Evolutionary conservation across 495 filamentous ascomycete species (phyloP).

Genomic region (Clohesyomyces aquaticus): DNA sequence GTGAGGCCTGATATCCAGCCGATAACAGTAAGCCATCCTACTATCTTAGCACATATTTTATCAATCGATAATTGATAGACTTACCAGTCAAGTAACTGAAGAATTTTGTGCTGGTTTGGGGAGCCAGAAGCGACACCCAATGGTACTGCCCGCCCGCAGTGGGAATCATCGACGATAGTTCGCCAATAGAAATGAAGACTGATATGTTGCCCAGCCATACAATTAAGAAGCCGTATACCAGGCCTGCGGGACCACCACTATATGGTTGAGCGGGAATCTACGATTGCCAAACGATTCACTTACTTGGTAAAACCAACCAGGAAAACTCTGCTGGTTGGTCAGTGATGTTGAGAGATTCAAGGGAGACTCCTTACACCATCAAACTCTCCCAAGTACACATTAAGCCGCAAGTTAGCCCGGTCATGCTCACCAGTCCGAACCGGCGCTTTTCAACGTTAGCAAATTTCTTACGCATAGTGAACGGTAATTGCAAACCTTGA

Average conservation of each 20-base stretch:
- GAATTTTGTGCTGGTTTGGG: constrained; percentile 24
- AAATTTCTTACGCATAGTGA: not conserved
- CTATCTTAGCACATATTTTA: constrained; percentile 29
- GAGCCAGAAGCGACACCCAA: constrained; percentile 40
- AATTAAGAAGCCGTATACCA: constrained; percentile 32
- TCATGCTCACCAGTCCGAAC: constrained; percentile 35
- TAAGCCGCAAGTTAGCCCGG: constrained; percentile 29
- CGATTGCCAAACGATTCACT: not conserved
- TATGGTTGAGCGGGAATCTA: not conserved
- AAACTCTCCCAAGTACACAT: constrained; percentile 37
- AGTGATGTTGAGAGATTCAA: not conserved
- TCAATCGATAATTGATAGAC: not conserved
- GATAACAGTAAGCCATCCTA: constrained; percentile 61
- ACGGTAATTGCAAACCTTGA: constrained; percentile 21
- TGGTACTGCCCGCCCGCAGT: constrained; percentile 45
- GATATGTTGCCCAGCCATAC: constrained; percentile 31
- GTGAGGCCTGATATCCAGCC: constrained; percentile 66
- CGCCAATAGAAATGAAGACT: constrained; percentile 28
- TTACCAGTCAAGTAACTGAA: constrained; percentile 36
- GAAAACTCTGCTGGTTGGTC: constrained; percentile 17
- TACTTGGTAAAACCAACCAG: constrained; percentile 26
- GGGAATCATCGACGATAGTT: constrained; percentile 23
- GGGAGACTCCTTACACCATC: constrained; percentile 17
- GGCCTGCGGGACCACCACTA: constrained; percentile 32
- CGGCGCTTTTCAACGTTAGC: constrained; percentile 16